phyloP scores from a whole-genome alignment of 169 alveolate species.

The Eimeria falciformis region DNA sequence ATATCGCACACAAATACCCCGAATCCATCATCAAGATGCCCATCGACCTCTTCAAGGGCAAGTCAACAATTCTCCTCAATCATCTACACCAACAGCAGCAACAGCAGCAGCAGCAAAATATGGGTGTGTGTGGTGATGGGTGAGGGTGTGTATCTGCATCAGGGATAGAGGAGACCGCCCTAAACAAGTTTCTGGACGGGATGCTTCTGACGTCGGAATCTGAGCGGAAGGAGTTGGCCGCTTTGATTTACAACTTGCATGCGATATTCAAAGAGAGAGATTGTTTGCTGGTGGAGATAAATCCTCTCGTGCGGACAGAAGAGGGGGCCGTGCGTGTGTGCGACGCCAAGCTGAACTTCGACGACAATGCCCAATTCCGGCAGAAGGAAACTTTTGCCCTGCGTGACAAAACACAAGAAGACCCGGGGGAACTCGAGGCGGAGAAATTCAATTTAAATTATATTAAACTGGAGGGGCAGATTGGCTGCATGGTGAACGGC shows the following conservation, averaged over 20 bases:
- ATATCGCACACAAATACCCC: constrained; percentile 86
- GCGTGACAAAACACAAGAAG: constrained; percentile 82
- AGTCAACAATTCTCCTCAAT: too few species aligned
- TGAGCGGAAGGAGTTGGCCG: constrained; percentile 56
- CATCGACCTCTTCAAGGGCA: constrained; percentile 85
- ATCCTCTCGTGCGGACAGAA: constrained; percentile 93
- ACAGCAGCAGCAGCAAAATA: too few species aligned
- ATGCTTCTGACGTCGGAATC: constrained; percentile 79
- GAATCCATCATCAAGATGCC: constrained; percentile 85
- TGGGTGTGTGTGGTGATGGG: too few species aligned
- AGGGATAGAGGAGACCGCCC: constrained; percentile 63
- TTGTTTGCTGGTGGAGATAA: constrained; percentile 95
- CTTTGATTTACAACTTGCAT: constrained; percentile 80
- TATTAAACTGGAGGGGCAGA: constrained; percentile 94
- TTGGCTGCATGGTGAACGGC: constrained; percentile 95
- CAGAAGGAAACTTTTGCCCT: constrained; percentile 86
- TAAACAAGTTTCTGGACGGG: constrained; percentile 78
- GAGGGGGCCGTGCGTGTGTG: constrained; percentile 93
- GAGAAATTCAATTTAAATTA: constrained; percentile 92
- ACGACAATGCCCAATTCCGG: constrained; percentile 97
- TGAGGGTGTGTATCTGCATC: not conserved
- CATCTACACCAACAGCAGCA: too few species aligned
- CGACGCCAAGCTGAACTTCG: constrained; percentile 96
- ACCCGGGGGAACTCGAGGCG: constrained; percentile 94
- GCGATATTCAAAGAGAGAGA: constrained; percentile 91